Conservation (phyloP, 768 basidiomycete species). For the Hebeloma cylindrosporum region DNA sequence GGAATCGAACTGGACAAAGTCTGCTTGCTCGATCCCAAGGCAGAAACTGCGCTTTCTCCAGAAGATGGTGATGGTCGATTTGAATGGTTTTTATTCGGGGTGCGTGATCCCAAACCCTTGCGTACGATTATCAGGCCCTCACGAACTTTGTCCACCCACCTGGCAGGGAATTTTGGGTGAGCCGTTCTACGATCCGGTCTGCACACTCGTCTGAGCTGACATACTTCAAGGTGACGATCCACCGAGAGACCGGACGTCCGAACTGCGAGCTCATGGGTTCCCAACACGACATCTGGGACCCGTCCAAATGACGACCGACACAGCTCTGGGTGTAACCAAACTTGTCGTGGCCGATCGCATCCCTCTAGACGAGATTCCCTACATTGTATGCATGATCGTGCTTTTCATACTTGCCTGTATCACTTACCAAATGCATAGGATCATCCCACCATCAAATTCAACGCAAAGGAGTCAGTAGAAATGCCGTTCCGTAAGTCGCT, state of each 20-base stretch:
- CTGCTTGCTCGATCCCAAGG: conserved; percentile 94
- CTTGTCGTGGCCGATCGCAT: conserved; percentile 76
- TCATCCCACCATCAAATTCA: conserved; percentile 88
- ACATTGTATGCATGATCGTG: conserved; percentile 50
- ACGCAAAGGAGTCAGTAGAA: conserved; percentile 86
- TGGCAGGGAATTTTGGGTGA: conserved; percentile 39
- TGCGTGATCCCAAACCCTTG: conserved; percentile 31
- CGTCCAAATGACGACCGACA: conserved; percentile 98
- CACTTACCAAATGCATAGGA: conserved; percentile 49
- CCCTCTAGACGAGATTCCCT: conserved; percentile 70
- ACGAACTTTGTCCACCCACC: no score
- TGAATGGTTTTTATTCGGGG: conserved; percentile 90
- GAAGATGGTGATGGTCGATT: conserved; percentile 77
- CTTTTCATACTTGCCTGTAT: background rate
- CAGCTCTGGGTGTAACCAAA: conserved; percentile 90
- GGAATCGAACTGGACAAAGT: conserved; percentile 56
- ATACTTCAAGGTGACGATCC: conserved; percentile 81
- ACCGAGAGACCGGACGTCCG: conserved; percentile 88
- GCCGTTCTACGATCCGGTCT: background rate
- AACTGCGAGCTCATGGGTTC: conserved; percentile 85
- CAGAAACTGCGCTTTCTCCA: conserved; percentile 64
- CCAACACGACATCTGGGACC: conserved; percentile 81
- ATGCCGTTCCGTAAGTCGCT: conserved; percentile 89
- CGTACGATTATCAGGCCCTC: background rate
- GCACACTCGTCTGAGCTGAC: conserved; percentile 1